Percentiles rank a stretch among this genome's conserved stretches.
phyloP scores from a whole-genome alignment of 108 stramenopile species.

The Skeletonema grethae region DNA sequence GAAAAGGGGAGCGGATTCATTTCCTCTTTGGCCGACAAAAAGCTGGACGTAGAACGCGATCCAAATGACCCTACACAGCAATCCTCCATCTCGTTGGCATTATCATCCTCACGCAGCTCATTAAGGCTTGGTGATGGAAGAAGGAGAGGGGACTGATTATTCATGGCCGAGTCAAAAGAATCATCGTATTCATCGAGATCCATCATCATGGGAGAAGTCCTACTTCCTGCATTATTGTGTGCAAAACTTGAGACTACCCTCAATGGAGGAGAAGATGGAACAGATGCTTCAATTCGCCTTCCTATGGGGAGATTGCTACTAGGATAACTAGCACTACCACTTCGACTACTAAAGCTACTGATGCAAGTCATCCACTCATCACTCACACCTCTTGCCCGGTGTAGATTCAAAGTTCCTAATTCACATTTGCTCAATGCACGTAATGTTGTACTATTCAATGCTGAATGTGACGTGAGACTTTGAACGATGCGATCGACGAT shows the following conservation, averaged over 20 bases:
- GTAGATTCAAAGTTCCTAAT: conserved; percentile 53
- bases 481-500: conserved; percentile 69
- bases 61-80: conserved; percentile 34
- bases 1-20: conserved; percentile 3
- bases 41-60: conserved; percentile 55
- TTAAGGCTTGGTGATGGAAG: conserved; percentile 12
- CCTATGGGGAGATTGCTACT: conserved; percentile 15
- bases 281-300: background rate
- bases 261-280: conserved; percentile 23
- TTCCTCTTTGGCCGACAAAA: conserved; percentile 48
- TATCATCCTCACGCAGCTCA: conserved; percentile 25
- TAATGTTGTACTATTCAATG: conserved; percentile 75
- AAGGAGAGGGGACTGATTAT: conserved; percentile 1
- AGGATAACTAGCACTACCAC: conserved; percentile 13
- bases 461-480: conserved; percentile 68
- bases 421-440: conserved; percentile 70
- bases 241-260: conserved; percentile 11
- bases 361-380: conserved; percentile 69
- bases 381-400: conserved; percentile 76
- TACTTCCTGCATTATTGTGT: conserved; percentile 1
- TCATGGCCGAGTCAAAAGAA: conserved; percentile 8
- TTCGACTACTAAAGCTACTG: conserved; percentile 22
- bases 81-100: conserved; percentile 11
- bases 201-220: conserved; percentile 21
- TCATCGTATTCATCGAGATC: conserved; percentile 20